Percentiles rank a stretch among this genome's conserved stretches.
Evolutionary conservation across 2,329 filamentous ascomycete genomes (phyloP).

Genomic region (Lasiodiplodia sp.): DNA sequence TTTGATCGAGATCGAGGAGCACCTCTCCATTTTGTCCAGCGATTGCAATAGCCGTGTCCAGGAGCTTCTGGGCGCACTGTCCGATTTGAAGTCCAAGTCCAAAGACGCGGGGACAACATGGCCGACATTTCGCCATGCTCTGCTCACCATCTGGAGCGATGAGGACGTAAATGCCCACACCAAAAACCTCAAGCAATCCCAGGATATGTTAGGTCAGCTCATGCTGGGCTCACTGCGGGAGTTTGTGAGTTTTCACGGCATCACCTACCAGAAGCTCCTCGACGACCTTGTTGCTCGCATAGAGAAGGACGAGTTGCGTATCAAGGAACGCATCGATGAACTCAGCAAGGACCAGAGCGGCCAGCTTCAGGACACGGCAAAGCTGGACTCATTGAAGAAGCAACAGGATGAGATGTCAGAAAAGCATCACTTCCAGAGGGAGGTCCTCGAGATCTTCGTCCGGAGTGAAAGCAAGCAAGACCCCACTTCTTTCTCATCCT

Average conservation of each 20-base stretch:
- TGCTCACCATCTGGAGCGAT: slow-evolving; percentile 12
- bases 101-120: slow-evolving; percentile 8
- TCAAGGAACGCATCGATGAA: slow-evolving; percentile 1
- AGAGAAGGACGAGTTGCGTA: slow-evolving; percentile 3
- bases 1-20: slow-evolving; percentile 1
- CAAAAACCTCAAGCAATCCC: background rate
- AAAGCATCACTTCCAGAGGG: slow-evolving; percentile 18
- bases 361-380: background rate
- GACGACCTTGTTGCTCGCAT: slow-evolving; percentile 2
- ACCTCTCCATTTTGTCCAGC: slow-evolving; percentile 10
- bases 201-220: slow-evolving; percentile 30
- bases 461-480: slow-evolving; percentile 3
- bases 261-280: slow-evolving; percentile 4
- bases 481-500: slow-evolving; percentile 1
- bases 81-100: slow-evolving; percentile 12
- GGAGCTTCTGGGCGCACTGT: slow-evolving; percentile 19
- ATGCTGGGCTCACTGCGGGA: slow-evolving; percentile 32
- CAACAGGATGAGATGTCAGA: slow-evolving; percentile 14
- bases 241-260: background rate
- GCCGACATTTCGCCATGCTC: slow-evolving; percentile 19
- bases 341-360: background rate
- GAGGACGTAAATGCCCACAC: background rate
- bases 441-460: slow-evolving; percentile 7
- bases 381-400: slow-evolving; percentile 13
- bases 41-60: slow-evolving; percentile 7